These are phyloP conservation scores for Lactifluus pinguis DNA, from an alignment of 768 basidiomycete species.

Conservation along the genomic window DNA sequence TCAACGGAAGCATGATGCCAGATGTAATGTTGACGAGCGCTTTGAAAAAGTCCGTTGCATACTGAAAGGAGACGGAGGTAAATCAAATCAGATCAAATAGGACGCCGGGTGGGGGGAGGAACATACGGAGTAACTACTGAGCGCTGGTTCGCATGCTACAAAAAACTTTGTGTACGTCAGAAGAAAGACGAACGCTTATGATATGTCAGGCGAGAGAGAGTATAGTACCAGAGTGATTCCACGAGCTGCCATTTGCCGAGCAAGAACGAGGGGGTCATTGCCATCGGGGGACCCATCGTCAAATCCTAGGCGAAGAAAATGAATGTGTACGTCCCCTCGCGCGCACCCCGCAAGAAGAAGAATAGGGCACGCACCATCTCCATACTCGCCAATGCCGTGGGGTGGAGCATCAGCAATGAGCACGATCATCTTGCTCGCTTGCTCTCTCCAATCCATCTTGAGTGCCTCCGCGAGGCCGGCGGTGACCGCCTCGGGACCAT, in stretches of 20 bases:
- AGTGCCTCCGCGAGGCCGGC: constrained; percentile 82
- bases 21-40: constrained; percentile 90
- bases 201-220: constrained; percentile 21
- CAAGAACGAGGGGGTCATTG: constrained; percentile 80
- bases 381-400: constrained; percentile 95
- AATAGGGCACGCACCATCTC: constrained; percentile 58
- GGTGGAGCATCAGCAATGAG: constrained; percentile 97
- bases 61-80: constrained; percentile 35
- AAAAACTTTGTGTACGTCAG: constrained; percentile 57
- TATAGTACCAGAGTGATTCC: constrained; percentile 76
- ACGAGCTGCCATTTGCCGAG: constrained; percentile 78
- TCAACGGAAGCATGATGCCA: constrained; percentile 91
- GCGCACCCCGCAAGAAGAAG: not conserved
- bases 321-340: constrained; percentile 9
- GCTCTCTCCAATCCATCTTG: constrained; percentile 83
- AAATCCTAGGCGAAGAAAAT: constrained; percentile 48
- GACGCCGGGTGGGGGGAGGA: not conserved
- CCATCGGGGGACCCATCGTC: constrained; percentile 93
- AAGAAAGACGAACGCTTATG: constrained; percentile 11
- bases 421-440: constrained; percentile 92
- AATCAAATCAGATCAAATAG: not conserved
- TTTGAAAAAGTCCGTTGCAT: constrained; percentile 90
- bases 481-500: constrained; percentile 96
- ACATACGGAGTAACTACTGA: constrained; percentile 83
- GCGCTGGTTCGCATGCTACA: constrained; percentile 96